phyloP scores from a whole-genome alignment of 2,329 filamentous ascomycete genomes.

The Colletotrichum theobromicola region DNA sequence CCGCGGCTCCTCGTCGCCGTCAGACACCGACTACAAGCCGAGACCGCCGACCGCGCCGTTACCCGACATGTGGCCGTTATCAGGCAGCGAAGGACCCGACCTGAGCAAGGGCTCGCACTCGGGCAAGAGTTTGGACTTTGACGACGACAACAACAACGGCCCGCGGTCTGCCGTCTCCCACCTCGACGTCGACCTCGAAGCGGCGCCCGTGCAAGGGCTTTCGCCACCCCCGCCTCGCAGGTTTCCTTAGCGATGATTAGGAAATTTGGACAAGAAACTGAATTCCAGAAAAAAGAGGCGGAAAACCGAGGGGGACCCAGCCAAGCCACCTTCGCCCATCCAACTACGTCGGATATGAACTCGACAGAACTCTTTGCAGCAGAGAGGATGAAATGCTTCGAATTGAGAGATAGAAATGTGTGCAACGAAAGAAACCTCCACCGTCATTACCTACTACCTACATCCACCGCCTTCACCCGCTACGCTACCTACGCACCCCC shows the following conservation, averaged over 20 bases:
- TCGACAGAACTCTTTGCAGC: background rate
- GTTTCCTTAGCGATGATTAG: background rate
- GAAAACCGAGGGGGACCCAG: background rate
- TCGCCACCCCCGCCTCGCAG: slow-evolving; percentile 18
- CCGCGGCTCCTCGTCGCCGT: background rate
- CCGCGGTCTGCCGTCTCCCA: background rate
- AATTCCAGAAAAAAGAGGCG: background rate
- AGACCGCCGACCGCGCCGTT: slow-evolving; percentile 15
- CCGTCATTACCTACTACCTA: background rate
- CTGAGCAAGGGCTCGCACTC: background rate
- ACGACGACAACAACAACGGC: background rate
- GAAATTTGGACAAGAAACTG: background rate
- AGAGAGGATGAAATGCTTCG: background rate
- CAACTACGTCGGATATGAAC: background rate
- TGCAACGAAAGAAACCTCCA: background rate
- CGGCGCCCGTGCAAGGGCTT: background rate
- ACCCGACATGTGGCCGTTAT: slow-evolving; percentile 15
- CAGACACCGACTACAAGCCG: slow-evolving; percentile 3
- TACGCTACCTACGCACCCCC: background rate
- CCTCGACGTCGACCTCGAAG: background rate
- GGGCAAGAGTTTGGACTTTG: slow-evolving; percentile 1
- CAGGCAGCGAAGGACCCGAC: background rate
- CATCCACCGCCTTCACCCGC: background rate
- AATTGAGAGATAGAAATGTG: background rate
- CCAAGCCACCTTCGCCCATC: background rate